A percentile compares a stretch with the other conserved stretches of the same genome.
phyloP scores from a whole-genome alignment of 257 asterid species.

The Primulina huaijiensis region DNA sequence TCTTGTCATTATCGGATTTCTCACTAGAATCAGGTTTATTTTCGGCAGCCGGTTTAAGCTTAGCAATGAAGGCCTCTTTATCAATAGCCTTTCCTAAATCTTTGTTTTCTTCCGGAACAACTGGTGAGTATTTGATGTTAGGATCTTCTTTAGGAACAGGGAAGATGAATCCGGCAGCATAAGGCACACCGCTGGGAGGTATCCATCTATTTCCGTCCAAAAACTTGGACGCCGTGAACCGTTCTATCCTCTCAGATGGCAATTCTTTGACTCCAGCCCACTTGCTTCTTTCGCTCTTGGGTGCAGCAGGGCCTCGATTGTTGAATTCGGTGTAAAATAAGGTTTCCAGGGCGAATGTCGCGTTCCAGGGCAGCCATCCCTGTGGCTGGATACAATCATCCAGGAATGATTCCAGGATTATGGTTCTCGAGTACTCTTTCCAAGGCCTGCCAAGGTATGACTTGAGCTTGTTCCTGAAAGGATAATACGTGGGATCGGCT shows the following conservation, averaged over 20 bases:
- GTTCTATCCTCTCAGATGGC: slow-evolving; percentile 42
- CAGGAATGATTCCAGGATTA: slow-evolving; percentile 65
- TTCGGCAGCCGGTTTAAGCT: background rate
- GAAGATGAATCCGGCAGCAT: slow-evolving; percentile 44
- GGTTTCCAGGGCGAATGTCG: slow-evolving; percentile 41
- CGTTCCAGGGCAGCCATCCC: slow-evolving; percentile 78
- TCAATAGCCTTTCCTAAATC: slow-evolving; percentile 45
- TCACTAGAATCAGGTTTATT: background rate
- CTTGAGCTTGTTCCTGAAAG: slow-evolving; percentile 31
- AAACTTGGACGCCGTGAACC: slow-evolving; percentile 51
- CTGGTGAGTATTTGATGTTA: slow-evolving; percentile 50
- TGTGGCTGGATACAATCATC: slow-evolving; percentile 64
- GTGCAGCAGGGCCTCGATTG: slow-evolving; percentile 68
- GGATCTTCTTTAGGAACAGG: slow-evolving; percentile 51
- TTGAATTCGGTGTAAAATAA: slow-evolving; percentile 72
- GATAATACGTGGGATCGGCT: slow-evolving; percentile 46
- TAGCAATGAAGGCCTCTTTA: background rate
- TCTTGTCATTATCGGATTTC: background rate
- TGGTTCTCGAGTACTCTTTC: slow-evolving; percentile 71
- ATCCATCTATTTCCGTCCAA: slow-evolving; percentile 61
- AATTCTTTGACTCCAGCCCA: slow-evolving; percentile 80
- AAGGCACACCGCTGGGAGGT: slow-evolving; percentile 42
- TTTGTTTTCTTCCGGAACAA: slow-evolving; percentile 54
- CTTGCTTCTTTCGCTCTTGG: slow-evolving; percentile 43
- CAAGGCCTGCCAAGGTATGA: slow-evolving; percentile 79